These are phyloP conservation scores for Rhizopus stolonifer DNA, from an alignment of 371 early-diverging fungal genomes.

Conservation along the genomic window DNA sequence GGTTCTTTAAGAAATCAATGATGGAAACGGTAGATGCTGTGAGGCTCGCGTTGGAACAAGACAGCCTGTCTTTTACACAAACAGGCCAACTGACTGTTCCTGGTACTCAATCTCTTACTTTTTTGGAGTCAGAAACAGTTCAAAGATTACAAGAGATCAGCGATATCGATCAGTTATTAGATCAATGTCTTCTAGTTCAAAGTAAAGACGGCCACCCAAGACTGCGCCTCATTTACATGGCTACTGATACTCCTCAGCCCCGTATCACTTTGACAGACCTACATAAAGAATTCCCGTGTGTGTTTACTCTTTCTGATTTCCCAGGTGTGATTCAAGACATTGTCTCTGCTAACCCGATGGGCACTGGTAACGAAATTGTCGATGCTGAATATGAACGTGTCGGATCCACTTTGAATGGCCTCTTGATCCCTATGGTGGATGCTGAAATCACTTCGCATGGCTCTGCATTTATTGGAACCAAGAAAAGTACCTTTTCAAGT, in stretches of 20 bases:
- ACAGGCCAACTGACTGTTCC: neutral
- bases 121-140: neutral
- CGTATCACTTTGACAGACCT: conserved; percentile 36
- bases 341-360: conserved; percentile 19
- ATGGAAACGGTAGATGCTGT: conserved; percentile 35
- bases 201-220: conserved; percentile 22
- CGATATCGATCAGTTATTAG: conserved; percentile 4
- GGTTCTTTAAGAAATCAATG: conserved; percentile 33
- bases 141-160: neutral
- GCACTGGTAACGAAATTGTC: conserved; percentile 14
- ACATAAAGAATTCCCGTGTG: conserved; percentile 50
- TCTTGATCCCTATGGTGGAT: conserved; percentile 45
- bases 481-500: conserved; percentile 47
- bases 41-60: conserved; percentile 20
- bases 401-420: conserved; percentile 12
- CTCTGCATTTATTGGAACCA: conserved; percentile 41
- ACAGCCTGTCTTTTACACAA: neutral
- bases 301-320: conserved; percentile 57
- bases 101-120: neutral
- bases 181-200: conserved; percentile 16
- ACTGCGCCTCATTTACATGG: conserved; percentile 52
- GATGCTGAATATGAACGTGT: conserved; percentile 16
- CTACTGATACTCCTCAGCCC: conserved; percentile 56
- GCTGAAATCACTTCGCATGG: conserved; percentile 49
- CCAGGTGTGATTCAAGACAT: conserved; percentile 31